phyloP scores from a whole-genome alignment of 108 stramenopile genomes.

The Nitzschia palea region DNA sequence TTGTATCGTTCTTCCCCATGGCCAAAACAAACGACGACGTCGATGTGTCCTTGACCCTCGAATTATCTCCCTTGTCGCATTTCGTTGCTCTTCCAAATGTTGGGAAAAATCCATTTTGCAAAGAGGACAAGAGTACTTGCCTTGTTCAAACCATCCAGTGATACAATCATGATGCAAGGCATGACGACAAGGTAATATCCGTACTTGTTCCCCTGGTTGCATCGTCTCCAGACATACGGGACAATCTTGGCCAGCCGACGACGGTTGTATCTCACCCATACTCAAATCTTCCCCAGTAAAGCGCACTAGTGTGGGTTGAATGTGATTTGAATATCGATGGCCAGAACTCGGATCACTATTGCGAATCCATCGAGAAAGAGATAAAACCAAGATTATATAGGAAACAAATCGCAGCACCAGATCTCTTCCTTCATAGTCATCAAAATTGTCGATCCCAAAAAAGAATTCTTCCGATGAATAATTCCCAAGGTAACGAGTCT shows the following conservation, averaged over 20 bases:
- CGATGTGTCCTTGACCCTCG: background rate
- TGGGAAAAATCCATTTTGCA: slow-evolving; percentile 8
- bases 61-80: background rate
- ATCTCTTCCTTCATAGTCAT: background rate
- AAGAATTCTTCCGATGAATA: background rate
- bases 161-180: slow-evolving; percentile 7
- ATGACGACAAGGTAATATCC: slow-evolving; percentile 13
- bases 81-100: slow-evolving; percentile 8
- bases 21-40: background rate
- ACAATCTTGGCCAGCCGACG: slow-evolving; percentile 1
- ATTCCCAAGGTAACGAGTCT: background rate
- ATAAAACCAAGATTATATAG: background rate
- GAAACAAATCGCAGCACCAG: background rate
- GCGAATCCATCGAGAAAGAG: background rate
- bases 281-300: slow-evolving; percentile 8
- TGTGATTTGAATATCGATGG: too few species aligned
- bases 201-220: background rate
- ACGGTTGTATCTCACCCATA: background rate
- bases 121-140: slow-evolving; percentile 2
- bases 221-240: slow-evolving; percentile 10
- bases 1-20: slow-evolving; percentile 6
- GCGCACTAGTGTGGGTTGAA: too few species aligned
- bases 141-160: background rate
- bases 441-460: slow-evolving; percentile 11
- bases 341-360: too few species aligned